These are phyloP conservation scores for Luffa acutangula DNA, from an alignment of 306 rosid species.

Conservation along the genomic window DNA sequence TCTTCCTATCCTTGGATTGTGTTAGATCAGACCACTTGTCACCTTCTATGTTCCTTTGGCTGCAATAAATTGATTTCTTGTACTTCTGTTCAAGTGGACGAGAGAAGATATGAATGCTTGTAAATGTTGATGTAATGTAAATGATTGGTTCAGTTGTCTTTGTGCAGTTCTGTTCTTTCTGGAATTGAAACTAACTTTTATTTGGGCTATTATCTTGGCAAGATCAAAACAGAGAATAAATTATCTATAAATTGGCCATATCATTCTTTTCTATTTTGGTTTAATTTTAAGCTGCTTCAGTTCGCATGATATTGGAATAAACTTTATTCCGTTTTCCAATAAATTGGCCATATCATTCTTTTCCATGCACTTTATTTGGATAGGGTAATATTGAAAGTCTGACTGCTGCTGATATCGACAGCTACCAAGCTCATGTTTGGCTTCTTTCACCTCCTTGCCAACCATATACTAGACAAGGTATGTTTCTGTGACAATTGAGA, in stretches of 20 bases:
- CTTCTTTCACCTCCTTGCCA: constrained; percentile 99
- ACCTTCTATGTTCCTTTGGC: not conserved
- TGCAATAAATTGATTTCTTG: not conserved
- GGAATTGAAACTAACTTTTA: not conserved
- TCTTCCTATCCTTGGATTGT: not conserved
- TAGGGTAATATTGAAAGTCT: constrained; percentile 86
- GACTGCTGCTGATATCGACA: constrained; percentile 67
- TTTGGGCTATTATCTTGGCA: not conserved
- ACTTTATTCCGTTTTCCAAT: not conserved
- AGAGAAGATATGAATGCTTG: not conserved
- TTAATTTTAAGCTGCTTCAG: not conserved
- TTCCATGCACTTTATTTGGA: constrained; percentile 3
- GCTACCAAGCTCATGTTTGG: constrained; percentile 63
- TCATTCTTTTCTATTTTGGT: not conserved
- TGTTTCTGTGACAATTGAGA: not conserved
- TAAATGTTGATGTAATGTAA: not conserved
- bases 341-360: not conserved
- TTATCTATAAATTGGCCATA: too few species aligned
- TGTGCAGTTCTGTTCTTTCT: not conserved
- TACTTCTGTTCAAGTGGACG: not conserved
- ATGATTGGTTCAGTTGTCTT: not conserved
- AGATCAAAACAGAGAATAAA: not conserved
- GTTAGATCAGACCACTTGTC: not conserved
- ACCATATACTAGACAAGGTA: constrained; percentile 95
- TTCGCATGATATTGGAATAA: not conserved